These are phyloP conservation scores for Phanerodontia chrysosporium DNA, from an alignment of 768 basidiomycete genomes.

Conservation along the genomic window DNA sequence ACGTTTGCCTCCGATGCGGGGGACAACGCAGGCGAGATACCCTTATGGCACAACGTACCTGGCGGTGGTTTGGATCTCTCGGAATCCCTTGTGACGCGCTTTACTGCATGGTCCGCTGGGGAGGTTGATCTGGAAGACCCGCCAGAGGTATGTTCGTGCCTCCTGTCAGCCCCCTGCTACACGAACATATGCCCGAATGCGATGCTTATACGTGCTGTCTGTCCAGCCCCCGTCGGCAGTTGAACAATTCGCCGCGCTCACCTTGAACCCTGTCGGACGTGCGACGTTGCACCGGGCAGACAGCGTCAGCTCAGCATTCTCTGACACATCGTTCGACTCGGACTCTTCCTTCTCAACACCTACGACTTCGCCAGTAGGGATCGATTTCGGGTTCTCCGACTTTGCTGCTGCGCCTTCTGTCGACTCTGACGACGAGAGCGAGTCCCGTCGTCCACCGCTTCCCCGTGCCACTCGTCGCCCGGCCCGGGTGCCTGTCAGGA, in stretches of 20 bases:
- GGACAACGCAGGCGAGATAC: slow-evolving; percentile 4
- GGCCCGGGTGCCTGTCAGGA: slow-evolving; percentile 8
- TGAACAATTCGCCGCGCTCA: slow-evolving; percentile 47
- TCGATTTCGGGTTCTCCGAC: slow-evolving; percentile 33
- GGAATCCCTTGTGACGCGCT: slow-evolving; percentile 2
- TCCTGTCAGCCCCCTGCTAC: background rate
- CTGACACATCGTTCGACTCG: slow-evolving; percentile 17
- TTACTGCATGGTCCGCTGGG: slow-evolving; percentile 8
- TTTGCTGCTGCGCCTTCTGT: slow-evolving; percentile 22
- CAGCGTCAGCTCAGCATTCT: slow-evolving; percentile 18
- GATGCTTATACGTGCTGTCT: background rate
- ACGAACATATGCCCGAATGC: background rate
- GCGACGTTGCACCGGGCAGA: slow-evolving; percentile 14
- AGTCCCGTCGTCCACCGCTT: background rate
- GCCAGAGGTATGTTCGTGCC: slow-evolving; percentile 17
- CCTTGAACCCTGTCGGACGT: slow-evolving; percentile 51
- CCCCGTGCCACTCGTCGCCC: slow-evolving; percentile 7
- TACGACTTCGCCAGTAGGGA: slow-evolving; percentile 13
- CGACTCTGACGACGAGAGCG: slow-evolving; percentile 17
- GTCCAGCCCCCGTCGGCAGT: slow-evolving; percentile 35
- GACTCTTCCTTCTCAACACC: slow-evolving; percentile 15
- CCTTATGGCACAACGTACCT: slow-evolving; percentile 8
- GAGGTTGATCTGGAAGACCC: slow-evolving; percentile 10
- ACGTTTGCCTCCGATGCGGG: background rate
- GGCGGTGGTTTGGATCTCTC: slow-evolving; percentile 3